Conservation (phyloP, 208 protist genomes). For the Strigomonas culicis region DNA sequence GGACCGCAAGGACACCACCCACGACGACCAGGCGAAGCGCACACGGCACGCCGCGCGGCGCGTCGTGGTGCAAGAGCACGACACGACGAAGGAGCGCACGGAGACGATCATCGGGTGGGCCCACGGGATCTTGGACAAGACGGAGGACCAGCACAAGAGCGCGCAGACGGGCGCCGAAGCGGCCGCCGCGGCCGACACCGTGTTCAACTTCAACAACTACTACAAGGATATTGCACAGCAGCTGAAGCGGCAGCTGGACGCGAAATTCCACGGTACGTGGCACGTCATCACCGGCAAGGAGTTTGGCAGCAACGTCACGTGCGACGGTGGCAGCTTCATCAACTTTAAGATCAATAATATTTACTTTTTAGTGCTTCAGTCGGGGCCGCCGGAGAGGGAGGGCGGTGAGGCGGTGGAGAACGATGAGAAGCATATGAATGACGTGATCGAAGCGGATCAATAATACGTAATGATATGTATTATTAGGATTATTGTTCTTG, state of each 20-base stretch:
- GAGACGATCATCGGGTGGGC: constrained; percentile 70
- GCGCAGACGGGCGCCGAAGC: neutral
- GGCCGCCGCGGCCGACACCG: neutral
- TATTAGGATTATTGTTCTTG: neutral
- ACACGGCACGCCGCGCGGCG: constrained; percentile 27
- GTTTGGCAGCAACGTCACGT: constrained; percentile 86
- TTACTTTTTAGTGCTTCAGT: constrained; percentile 69
- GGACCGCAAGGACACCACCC: constrained; percentile 21
- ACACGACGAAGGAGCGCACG: constrained; percentile 46
- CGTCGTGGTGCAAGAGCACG: constrained; percentile 49
- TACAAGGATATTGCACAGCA: constrained; percentile 72
- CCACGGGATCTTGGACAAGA: constrained; percentile 44
- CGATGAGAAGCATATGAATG: constrained; percentile 8
- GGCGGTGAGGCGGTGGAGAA: constrained; percentile 3
- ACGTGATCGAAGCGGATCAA: neutral
- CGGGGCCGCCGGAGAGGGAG: constrained; percentile 69
- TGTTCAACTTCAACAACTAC: constrained; percentile 12
- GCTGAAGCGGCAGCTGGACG: constrained; percentile 73
- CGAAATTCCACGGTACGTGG: constrained; percentile 64
- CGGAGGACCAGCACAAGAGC: constrained; percentile 15
- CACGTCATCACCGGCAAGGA: constrained; percentile 81
- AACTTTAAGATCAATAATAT: constrained; percentile 83
- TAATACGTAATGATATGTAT: constrained; percentile 8
- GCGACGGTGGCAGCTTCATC: constrained; percentile 73
- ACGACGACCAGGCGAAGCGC: constrained; percentile 9